A percentile compares a stretch with the other conserved stretches of the same genome.
Evolutionary conservation across 2,329 filamentous ascomycete species (phyloP).

Genomic region (Penicillium freii): DNA sequence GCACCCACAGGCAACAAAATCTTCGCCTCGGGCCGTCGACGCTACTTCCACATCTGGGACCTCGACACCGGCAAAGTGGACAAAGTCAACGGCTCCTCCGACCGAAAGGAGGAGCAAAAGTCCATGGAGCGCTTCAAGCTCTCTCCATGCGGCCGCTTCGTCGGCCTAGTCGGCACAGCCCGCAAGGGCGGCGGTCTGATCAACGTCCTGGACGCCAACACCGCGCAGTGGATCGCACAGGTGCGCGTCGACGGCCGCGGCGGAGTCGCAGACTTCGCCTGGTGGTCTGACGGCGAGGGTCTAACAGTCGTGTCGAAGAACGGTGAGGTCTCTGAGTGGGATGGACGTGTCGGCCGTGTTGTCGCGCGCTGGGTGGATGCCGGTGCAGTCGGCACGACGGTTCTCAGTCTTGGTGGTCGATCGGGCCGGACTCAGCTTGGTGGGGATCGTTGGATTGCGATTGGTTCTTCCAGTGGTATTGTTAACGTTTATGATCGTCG

Average conservation of each 20-base stretch:
- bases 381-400: constrained; percentile 80
- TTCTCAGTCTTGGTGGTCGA: constrained; percentile 67
- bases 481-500: constrained; percentile 90
- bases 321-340: constrained; percentile 89
- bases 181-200: constrained; percentile 84
- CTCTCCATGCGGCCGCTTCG: constrained; percentile 80
- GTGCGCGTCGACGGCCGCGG: constrained; percentile 77
- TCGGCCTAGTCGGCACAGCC: constrained; percentile 76
- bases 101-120: constrained; percentile 71
- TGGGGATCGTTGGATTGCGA: constrained; percentile 81
- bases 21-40: constrained; percentile 81
- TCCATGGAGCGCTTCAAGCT: constrained; percentile 89
- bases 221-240: constrained; percentile 83
- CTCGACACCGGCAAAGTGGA: constrained; percentile 76
- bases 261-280: constrained; percentile 85
- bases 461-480: constrained; percentile 83
- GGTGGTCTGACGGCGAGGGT: constrained; percentile 84
- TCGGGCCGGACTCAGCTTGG: constrained; percentile 52
- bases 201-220: constrained; percentile 76
- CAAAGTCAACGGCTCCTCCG: constrained; percentile 74
- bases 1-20: constrained; percentile 71
- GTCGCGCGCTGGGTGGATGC: constrained; percentile 85
- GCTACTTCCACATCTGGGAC: constrained; percentile 95
- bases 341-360: constrained; percentile 65
- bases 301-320: constrained; percentile 80